Percentiles rank a stretch among this genome's conserved stretches.
phyloP scores from a whole-genome alignment of 176 grass and related monocot genomes.

The Zizania latifolia region DNA sequence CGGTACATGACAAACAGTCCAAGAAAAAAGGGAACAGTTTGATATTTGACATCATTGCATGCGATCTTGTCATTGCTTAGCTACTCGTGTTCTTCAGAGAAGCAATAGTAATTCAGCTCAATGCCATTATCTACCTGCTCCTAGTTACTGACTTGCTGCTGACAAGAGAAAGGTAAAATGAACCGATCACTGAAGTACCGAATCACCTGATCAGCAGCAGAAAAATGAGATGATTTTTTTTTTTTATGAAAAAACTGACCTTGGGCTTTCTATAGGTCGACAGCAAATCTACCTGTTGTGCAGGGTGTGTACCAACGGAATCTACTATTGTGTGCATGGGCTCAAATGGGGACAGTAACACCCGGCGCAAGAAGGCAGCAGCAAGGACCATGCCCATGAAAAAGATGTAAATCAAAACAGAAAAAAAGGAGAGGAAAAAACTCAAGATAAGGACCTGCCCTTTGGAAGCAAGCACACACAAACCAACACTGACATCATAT shows the following conservation, averaged over 20 bases:
- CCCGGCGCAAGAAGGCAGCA: neutral
- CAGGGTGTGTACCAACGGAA: constrained; percentile 23
- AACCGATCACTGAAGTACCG: constrained; percentile 4
- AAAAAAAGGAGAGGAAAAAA: neutral
- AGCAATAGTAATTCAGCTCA: neutral
- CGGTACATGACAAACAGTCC: neutral
- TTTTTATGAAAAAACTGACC: neutral
- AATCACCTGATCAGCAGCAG: neutral
- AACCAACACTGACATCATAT: constrained; percentile 37
- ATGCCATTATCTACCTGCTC: too few relatives aligned
- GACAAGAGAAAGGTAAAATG: too few relatives aligned
- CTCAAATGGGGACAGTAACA: neutral
- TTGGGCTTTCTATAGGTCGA: neutral
- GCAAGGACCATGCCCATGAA: constrained; percentile 11
- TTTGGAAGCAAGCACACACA: constrained; percentile 49
- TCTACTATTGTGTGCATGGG: constrained; percentile 2
- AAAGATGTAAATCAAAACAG: neutral
- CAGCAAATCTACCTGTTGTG: constrained; percentile 19
- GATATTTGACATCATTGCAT: neutral
- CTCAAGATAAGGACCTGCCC: constrained; percentile 34
- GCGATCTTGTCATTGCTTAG: neutral
- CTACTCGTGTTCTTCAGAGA: neutral
- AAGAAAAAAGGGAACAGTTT: neutral
- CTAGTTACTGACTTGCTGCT: too few relatives aligned
- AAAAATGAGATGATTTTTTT: neutral